Evolutionary conservation across 768 basidiomycete genomes (phyloP), one percentile per base, ranked within the genome.

Genomic region (Tricholoma hemisulphureum): DNA sequence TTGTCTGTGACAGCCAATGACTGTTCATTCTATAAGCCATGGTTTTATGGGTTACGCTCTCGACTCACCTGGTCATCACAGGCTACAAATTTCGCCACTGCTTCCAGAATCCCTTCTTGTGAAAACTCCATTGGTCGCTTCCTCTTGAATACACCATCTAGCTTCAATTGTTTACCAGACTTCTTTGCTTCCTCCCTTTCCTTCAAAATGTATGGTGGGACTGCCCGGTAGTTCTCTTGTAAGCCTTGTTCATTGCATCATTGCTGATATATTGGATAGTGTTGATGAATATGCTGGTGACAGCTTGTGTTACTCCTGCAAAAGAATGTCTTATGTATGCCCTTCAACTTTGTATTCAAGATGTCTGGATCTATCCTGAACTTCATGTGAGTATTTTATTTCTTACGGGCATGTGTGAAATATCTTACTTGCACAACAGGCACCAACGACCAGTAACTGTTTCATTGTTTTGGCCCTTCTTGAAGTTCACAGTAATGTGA

Each of bases 31-130:
- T 37, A 37, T 37, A 9, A 37, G 35, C n/a, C 9, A 9, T n/a
- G n/a, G n/a, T n/a, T n/a, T n/a, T n/a, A n/a, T 10, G n/a, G 9
- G 35, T n/a, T 37, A 9, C n/a, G 35, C n/a, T 37, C 10, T 10
- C 10, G 35, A 37, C 9, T 37, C 48, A 61, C 60, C 34, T 61
- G 62, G 37, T 63, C 55, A 53, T 61, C 56, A 20, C 52, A 55
- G 20, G 60, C 57, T n/a, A n/a, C n/a, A n/a, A n/a, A n/a, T n/a
- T n/a, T n/a, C n/a, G n/a, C n/a, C n/a, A n/a, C n/a, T n/a, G 48
- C 46, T 11, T 56, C n/a, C 35, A 63, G 50, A 52, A 53, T 11
- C 28, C 53, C 4, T 29, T 45, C 35, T 48, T n/a, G n/a, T n/a
- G n/a, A n/a, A n/a, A n/a, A 46, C n/a, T 45, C 51, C 41, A 61